Evolutionary conservation across 2,329 filamentous ascomycete genomes (phyloP), one percentile per base, ranked within the genome.

Genomic region (Ophiostoma sp.): DNA sequence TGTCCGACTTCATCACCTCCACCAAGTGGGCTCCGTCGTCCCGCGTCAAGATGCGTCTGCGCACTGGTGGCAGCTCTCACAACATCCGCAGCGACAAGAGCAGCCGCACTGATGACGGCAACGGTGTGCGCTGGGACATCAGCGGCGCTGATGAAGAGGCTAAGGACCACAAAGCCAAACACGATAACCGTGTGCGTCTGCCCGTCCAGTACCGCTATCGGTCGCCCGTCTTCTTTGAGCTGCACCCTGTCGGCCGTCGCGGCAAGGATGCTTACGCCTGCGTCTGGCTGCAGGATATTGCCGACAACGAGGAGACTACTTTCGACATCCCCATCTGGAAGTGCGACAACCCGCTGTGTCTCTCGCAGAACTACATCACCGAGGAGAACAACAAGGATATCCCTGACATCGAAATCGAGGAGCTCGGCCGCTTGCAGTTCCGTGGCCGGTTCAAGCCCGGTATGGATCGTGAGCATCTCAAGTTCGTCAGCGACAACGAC

Each of bases 291-390:
- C 90, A 94, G 76, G 92, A 96, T 73, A 85, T 98, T 9, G 86
- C 91, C 12, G 96, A 98, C 79, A 92, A 93, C 73, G 91, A 96
- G 75, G 89, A 92, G 70, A 87, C 86, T 1, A 87, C 92, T 17
- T 91, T 98, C 78, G 92, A 96, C 76, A 86, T 98, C n/a, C 96
- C 95, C 0, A 92, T 99, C 73, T 98, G 94, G 92, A 91, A 88
- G 69, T 97, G 94, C 31, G 87, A 92, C 77, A 92, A 93, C 73
- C 86, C 91, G 0, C 85, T 88, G 75, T 90, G 95, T 4, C 85
- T 98, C 12, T 93, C 92, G 0, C 95, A 98, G 79, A 98, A 97
- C 80, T 98, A 95, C 81, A 92, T 98, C 78, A 97, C 93, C 0
- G 90, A 94, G 74, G 86, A 91, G 22, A 97, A 96, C 79, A 90